These are phyloP conservation scores for Pulveroboletus sp. DNA, from an alignment of 768 basidiomycete species.

Conservation along the genomic window DNA sequence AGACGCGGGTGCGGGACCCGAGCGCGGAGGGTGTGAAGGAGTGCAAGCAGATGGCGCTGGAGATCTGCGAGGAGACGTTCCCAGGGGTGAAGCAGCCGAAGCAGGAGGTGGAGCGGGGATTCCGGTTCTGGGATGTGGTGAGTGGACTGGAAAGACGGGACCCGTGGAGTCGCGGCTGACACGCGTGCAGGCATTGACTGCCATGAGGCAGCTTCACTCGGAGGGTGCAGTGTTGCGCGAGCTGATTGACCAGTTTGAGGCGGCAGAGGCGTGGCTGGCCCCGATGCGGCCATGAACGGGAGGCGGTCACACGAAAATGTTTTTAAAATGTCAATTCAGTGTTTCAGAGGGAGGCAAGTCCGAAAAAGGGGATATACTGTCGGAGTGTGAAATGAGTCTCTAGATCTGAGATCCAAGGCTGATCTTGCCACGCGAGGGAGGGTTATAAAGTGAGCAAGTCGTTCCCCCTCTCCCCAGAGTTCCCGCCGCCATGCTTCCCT, in stretches of 20 bases:
- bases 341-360: constrained; percentile 2
- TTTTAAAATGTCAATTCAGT: background rate
- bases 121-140: constrained; percentile 98
- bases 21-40: constrained; percentile 76
- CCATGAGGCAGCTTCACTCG: constrained; percentile 84
- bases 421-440: too few species aligned
- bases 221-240: constrained; percentile 79
- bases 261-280: constrained; percentile 88
- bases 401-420: constrained; percentile 30
- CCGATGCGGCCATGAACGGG: constrained; percentile 84
- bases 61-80: constrained; percentile 93
- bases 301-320: constrained; percentile 5
- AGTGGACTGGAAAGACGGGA: constrained; percentile 34
- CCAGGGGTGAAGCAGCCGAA: constrained; percentile 84
- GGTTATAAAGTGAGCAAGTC: constrained; percentile 20
- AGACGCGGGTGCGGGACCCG: constrained; percentile 70
- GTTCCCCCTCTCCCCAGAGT: constrained; percentile 19
- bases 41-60: constrained; percentile 82
- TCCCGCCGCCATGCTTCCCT: constrained; percentile 26
- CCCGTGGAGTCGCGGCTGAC: constrained; percentile 24
- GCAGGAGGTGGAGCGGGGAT: constrained; percentile 90
- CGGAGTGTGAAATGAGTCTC: background rate
- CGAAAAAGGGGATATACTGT: constrained; percentile 15
- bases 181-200: constrained; percentile 64
- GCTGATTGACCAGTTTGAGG: constrained; percentile 93